Base-by-base conservation (phyloP, 257 asterid species). In the Pogostemon cablin region DNA sequence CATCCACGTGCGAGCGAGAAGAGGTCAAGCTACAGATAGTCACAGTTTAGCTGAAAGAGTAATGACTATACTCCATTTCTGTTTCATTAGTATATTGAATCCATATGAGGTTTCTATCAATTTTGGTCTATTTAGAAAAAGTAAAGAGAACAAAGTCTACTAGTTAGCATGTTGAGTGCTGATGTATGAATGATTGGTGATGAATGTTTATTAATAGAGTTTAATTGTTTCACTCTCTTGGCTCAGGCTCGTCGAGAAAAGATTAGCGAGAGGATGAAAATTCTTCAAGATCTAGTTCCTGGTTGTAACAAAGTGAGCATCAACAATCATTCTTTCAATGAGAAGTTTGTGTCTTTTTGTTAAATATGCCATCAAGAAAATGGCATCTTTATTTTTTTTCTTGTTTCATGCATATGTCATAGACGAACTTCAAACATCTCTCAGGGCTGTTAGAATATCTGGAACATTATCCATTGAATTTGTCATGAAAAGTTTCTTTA, bases 21-120 rank as follows among this genome's bases (percentile, higher is more conserved):
- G 93, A 66, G 93, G 93, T 64, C 93, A 87, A 81, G 93, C 93
- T 40, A 87, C 93, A 43, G 93, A 87, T 69, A 87, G 87, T 68
- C 90, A 85, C 88, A 85, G 93, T 79, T 81, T 87, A 77, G 93
- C 92, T 34, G 92, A 86, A 81, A 73, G 90, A 69, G 93, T 84
- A 86, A 84, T 72, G 64, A 47, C 69, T 9, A 34, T 5, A 9
- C 15, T 17, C 48, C 20, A 2, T 8, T 49, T 73, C 54, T 37
- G 58, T 69, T 71, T 46, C 6, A 42, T 62, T 43, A 12, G 25
- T 75, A 9, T 67, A 57, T 37, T 40, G 62, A 47, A 66, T 42
- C 5, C 38, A 62, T 65, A 42, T 7, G 5, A 41, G 43, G 50
- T 41, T 38, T 7, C 6, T 53, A 2, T 43, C 43, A 7, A 47